Evolutionary conservation across 352 stramenopile genomes (phyloP), one percentile per base, ranked within the genome.

Genomic region (Phytophthora kernoviae): DNA sequence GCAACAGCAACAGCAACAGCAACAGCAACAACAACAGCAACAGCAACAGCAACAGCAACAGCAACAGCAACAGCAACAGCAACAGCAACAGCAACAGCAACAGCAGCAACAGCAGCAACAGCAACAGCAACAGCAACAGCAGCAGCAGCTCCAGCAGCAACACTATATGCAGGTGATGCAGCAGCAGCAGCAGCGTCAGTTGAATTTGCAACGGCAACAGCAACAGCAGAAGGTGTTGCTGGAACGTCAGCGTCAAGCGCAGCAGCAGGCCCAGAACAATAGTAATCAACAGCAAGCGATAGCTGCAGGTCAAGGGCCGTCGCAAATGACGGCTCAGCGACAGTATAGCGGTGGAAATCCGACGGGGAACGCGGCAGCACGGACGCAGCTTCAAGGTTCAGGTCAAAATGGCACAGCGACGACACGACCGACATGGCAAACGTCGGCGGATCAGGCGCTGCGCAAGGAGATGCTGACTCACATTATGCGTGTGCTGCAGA

Each of bases 401-500:
- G 66, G 6, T 39, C 54, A 57, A 58, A 59, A 37, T 20, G 22
- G 37, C 17, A 20, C 47, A 14, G 50, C 26, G 26, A 27, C 56
- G 21, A 45, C 67, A 22, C 80, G 79, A 4, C 75, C 81, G 54
- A 79, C 79, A 12, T 92, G 81, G 82, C 81, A 91, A 36, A 90
- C 85, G 5, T 60, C 73, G 27, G 83, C 82, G 4, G 85, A 94
- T 33, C 73, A 92, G n/a, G 70, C 80, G 24, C 62, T 94, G 36
- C 74, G 84, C 12, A 87, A 89, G 54, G 83, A 94, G 61, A 94
- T 96, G 83, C 65, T 94, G 43, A 89, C 87, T 62, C 82, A 94
- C 33, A 99, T 98, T 61, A 97, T 98, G 64, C 87, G 95, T 14
- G 84, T 99, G 18, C 81, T 99, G 33, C 88, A 98, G 60, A 95